Evolutionary conservation across 1,284 basidiomycete species (phyloP), one percentile per base, ranked within the genome.

Genomic region (Trametes sp.): DNA sequence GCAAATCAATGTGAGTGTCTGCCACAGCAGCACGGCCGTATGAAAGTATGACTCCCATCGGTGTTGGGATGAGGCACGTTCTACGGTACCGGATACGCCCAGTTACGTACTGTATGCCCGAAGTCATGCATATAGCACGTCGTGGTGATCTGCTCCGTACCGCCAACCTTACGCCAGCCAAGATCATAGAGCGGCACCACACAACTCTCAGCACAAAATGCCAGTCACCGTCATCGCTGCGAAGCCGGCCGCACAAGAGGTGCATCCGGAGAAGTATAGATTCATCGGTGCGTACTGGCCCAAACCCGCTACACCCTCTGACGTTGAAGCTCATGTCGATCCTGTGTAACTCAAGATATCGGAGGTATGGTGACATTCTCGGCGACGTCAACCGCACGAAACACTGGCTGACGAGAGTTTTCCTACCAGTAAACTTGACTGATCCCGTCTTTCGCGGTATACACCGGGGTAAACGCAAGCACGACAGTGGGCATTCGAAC

Each of bases 371-470:
- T 54, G 66, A 1, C 14, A 2, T 29, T 10, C 23, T 24, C 10
- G 26, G 8, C 26, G 29, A 24, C 11, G 23, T 10, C 21, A 10
- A 3, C 5, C 3, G 4, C n/a, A 2, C 21, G 24, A 24, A 6
- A 24, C 21, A 45, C 8, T 23, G 3, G 42, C 42, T 45, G 21
- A 23, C 13, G 11, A 24, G 10, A 13, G 16, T n/a, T 19, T 5
- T 41, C 19, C 16, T 41, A 19, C 7, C 64, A 85, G 86, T 88
- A 13, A 88, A 89, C 69, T 74, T 89, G 46, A 87, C 85, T 24
- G 88, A 89, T 70, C 83, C 83, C 16, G 78, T 87, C 8, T 89
- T 89, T 72, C 80, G 80, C 62, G 87, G 87, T n/a, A 67, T 76
- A 28, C 78, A 88, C 71, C 82, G 76, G 54, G 84, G 85, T 24